These are phyloP conservation scores for Cyclotella kingstonii DNA, from an alignment of 108 stramenopile species.

Conservation along the genomic window DNA sequence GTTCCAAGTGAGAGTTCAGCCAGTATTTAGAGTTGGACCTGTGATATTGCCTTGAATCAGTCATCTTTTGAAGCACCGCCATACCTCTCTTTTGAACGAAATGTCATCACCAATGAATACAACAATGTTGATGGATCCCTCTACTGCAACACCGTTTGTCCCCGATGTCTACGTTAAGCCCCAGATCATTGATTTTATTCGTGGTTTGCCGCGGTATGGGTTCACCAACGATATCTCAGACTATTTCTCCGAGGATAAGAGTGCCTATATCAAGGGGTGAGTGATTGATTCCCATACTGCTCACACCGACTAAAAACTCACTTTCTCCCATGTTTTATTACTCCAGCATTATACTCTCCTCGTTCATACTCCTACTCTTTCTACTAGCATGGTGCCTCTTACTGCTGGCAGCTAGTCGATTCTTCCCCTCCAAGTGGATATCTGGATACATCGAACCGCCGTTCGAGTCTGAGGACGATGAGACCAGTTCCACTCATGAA, in stretches of 20 bases:
- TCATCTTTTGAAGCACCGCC: too few species aligned
- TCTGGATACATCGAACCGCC: constrained; percentile 25
- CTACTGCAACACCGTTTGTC: not conserved
- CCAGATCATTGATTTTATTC: constrained; percentile 13
- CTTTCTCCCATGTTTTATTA: not conserved
- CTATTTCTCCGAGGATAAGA: constrained; percentile 15
- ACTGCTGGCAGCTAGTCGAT: constrained; percentile 16
- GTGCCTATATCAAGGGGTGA: constrained; percentile 33
- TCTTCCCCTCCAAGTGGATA: constrained; percentile 7
- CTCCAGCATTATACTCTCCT: constrained; percentile 25
- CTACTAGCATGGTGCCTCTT: constrained; percentile 20
- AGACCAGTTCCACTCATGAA: constrained; percentile 18
- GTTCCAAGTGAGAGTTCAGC: too few species aligned
- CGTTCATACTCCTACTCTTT: constrained; percentile 24
- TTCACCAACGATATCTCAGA: constrained; percentile 13
- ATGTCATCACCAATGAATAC: too few species aligned
- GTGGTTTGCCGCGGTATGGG: constrained; percentile 29
- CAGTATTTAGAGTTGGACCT: too few species aligned
- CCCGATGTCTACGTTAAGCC: constrained; percentile 13
- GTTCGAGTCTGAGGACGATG: constrained; percentile 18
- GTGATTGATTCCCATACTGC: not conserved
- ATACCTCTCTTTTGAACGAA: too few species aligned
- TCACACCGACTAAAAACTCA: not conserved
- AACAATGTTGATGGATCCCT: constrained; percentile 1
- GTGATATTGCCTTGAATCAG: too few species aligned